Evolutionary conservation across 345 rosid genomes (phyloP), one percentile per base, ranked within the genome.

Genomic region (Syzygium aromaticum): DNA sequence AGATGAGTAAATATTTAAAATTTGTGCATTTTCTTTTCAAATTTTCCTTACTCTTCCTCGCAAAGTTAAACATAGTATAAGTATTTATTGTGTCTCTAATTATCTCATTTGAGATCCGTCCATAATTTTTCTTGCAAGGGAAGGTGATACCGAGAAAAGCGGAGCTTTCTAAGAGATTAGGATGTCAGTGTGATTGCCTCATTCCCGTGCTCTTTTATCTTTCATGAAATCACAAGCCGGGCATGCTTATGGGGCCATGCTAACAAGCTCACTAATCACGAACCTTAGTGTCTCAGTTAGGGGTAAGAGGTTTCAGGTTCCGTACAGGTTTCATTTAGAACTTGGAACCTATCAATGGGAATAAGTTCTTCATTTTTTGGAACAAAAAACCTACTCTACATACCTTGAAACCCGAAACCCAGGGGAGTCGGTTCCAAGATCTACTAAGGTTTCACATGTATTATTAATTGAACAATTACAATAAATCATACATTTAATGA

Each of bases 71-170:
- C n/a, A 56, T 8, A 56, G 6, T 56, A 23, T 56, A 8, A 56
- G 23, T 1, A 56, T 22, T 27, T 8, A 56, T 0, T 56, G 0
- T 0, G 0, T 56, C 23, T 56, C 61, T 56, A 56, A 22, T 54
- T 21, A 54, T 21, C 59, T 56, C 40, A 23, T 56, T n/a, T n/a
- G 23, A 11, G 10, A 9, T 56, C 61, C 61, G 23, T 56, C 2
- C 61, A 56, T 23, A 56, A 56, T 56, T 56, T 1, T 56, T 8
- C 8, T 54, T 54, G 40, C 40, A 21, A 54, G 19, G 25, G 25
- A 54, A 54, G 57, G 57, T 7, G 57, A 3, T 4, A 21, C 7
- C 5, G 5, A 11, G 27, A 54, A 54, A 54, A 54, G 59, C 21
- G 25, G 27, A 54, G 59, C 11, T 21, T 25, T 21, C 3, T 21